These are phyloP conservation scores for Hypoxylon crocopeplum DNA, from an alignment of 495 filamentous ascomycete genomes.

Conservation along the genomic window DNA sequence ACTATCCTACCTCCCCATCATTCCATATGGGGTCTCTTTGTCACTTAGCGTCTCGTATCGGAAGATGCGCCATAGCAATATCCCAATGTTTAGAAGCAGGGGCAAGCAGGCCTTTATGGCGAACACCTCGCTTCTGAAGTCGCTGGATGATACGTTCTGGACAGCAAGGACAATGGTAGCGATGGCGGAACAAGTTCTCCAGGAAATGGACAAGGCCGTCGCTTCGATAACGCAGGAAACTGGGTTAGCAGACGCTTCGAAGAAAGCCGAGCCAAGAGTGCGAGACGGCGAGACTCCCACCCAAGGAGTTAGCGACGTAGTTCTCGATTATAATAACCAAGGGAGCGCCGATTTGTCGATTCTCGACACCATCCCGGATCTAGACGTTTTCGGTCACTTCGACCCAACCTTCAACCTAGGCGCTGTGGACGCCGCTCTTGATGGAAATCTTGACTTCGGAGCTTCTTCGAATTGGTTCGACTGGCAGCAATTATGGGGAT, in stretches of 20 bases:
- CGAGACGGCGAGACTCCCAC: slow-evolving; percentile 18
- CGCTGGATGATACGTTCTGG: slow-evolving; percentile 64
- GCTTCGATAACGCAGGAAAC: slow-evolving; percentile 42
- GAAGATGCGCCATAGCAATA: slow-evolving; percentile 69
- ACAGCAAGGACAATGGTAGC: slow-evolving; percentile 46
- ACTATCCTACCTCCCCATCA: slow-evolving; percentile 66
- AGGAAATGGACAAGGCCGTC: slow-evolving; percentile 49
- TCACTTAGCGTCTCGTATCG: slow-evolving; percentile 74
- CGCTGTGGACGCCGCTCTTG: slow-evolving; percentile 50
- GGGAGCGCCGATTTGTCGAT: slow-evolving; percentile 34
- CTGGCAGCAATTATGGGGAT: slow-evolving; percentile 42
- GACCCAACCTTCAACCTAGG: slow-evolving; percentile 52
- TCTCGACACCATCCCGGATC: slow-evolving; percentile 43
- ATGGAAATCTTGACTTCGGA: slow-evolving; percentile 50
- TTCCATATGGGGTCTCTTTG: slow-evolving; percentile 71
- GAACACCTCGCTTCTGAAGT: slow-evolving; percentile 63
- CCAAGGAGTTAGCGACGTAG: slow-evolving; percentile 1
- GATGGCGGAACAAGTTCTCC: slow-evolving; percentile 44
- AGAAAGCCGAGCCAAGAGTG: slow-evolving; percentile 15
- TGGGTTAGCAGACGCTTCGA: slow-evolving; percentile 28
- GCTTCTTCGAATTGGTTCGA: slow-evolving; percentile 47
- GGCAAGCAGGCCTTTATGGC: slow-evolving; percentile 66
- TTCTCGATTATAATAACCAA: slow-evolving; percentile 19
- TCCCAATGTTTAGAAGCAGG: slow-evolving; percentile 67
- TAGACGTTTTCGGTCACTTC: slow-evolving; percentile 53